Percentiles rank a stretch among this genome's conserved stretches.
Conservation (phyloP, 352 stramenopile species). For the Lagenidium sp. region DNA sequence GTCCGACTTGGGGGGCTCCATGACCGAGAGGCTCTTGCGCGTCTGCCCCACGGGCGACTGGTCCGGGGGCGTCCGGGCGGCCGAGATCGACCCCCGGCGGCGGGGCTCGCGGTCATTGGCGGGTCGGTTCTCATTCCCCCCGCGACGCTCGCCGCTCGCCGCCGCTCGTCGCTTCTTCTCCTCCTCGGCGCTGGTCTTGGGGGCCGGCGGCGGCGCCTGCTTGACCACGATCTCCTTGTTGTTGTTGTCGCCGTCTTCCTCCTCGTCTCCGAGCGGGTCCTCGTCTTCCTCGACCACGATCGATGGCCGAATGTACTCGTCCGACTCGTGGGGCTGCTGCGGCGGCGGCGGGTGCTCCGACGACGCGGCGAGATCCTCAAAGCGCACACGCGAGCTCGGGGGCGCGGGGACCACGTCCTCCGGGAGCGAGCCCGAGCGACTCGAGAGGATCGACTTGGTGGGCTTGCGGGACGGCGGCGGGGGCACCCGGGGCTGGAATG, state of each 20-base stretch:
- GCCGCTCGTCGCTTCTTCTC: no score
- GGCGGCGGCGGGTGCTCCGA: not conserved
- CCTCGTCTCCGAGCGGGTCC: not conserved
- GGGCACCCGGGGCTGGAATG: not conserved
- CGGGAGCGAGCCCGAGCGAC: slow-evolving; percentile 6
- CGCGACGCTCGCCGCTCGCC: not conserved
- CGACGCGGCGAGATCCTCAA: not conserved
- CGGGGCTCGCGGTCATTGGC: slow-evolving; percentile 3
- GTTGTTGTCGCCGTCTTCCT: not conserved
- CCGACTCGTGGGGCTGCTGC: not conserved
- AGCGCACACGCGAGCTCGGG: slow-evolving; percentile 30
- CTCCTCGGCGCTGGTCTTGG: no score
- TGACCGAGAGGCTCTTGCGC: not conserved
- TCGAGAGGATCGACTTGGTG: slow-evolving; percentile 1
- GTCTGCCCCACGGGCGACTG: slow-evolving; percentile 15
- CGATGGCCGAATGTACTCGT: no score
- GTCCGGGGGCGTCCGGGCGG: slow-evolving; percentile 29
- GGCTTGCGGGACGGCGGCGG: not conserved
- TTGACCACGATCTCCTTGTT: not conserved
- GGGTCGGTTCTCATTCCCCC: slow-evolving; percentile 1
- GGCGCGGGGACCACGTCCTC: slow-evolving; percentile 17
- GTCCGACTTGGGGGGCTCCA: slow-evolving; percentile 9
- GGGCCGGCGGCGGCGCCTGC: not conserved
- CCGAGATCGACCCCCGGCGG: slow-evolving; percentile 3
- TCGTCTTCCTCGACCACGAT: not conserved